Evolutionary conservation across 768 basidiomycete species (phyloP).

Genomic region (Lentinula guzmanii): DNA sequence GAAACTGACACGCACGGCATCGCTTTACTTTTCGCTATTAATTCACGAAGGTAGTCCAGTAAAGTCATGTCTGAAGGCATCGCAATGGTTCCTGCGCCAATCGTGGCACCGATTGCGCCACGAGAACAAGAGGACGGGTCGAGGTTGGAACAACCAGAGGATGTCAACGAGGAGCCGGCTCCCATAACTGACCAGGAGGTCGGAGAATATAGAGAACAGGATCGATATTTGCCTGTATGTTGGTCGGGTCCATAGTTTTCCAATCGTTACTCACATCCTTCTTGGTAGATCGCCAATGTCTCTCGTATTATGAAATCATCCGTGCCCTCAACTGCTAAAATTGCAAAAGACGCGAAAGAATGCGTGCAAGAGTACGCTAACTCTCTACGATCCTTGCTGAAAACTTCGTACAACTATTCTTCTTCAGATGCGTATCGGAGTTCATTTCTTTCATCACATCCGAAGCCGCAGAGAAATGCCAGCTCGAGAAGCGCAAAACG

Average conservation of each 20-base stretch:
- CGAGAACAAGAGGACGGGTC: constrained; percentile 22
- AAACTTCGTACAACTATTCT: neutral
- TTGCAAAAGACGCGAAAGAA: constrained; percentile 97
- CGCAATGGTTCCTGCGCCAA: neutral
- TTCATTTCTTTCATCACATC: constrained; percentile 98
- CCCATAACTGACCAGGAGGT: constrained; percentile 91
- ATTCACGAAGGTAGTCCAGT: neutral
- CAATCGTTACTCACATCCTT: neutral
- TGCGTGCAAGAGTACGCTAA: constrained; percentile 73
- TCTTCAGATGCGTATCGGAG: constrained; percentile 76
- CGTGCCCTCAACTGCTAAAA: constrained; percentile 87
- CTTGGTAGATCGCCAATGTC: constrained; percentile 88
- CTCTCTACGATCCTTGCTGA: neutral
- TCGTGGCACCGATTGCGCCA: neutral
- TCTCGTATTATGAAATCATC: constrained; percentile 94
- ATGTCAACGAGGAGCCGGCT: constrained; percentile 48
- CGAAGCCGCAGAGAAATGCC: constrained; percentile 93
- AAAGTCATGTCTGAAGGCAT: neutral
- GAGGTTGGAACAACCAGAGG: constrained; percentile 22
- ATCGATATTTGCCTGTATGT: constrained; percentile 88
- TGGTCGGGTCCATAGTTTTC: neutral
- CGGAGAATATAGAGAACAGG: constrained; percentile 92
- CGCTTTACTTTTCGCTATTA: neutral
- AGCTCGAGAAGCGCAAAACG: constrained; percentile 94
- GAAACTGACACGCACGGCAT: neutral